phyloP scores from a whole-genome alignment of 2,329 filamentous ascomycete genomes.

The Orbilia blumenaviensis region DNA sequence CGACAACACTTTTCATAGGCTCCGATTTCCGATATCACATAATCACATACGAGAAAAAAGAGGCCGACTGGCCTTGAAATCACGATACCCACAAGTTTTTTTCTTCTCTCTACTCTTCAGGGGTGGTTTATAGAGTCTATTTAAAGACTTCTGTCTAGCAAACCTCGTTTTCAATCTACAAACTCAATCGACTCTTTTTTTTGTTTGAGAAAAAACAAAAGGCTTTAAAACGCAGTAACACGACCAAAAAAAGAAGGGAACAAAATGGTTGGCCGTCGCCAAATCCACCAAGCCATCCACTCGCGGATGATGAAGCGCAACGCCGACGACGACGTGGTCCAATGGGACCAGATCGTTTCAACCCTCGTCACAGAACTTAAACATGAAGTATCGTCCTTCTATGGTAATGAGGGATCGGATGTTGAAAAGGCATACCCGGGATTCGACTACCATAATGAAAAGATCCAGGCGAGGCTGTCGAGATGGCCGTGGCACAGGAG shows the following conservation, averaged over 20 bases:
- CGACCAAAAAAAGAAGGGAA: not conserved
- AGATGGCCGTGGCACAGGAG: constrained; percentile 55
- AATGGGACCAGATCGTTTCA: constrained; percentile 53
- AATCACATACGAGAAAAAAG: too few relatives aligned
- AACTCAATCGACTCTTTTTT: not conserved
- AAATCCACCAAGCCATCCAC: constrained; percentile 53
- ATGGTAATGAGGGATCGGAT: constrained; percentile 55
- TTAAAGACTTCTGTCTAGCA: not conserved
- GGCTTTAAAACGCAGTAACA: not conserved
- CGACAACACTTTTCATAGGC: constrained; percentile 39
- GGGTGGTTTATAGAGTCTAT: not conserved
- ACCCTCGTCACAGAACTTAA: constrained; percentile 56
- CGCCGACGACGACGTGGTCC: constrained; percentile 53
- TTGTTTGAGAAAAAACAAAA: too few relatives aligned
- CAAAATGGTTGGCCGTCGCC: constrained; percentile 51
- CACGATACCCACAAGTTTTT: not conserved
- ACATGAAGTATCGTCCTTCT: constrained; percentile 55
- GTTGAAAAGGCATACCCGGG: constrained; percentile 55
- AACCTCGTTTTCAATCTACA: not conserved
- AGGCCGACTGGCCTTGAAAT: constrained; percentile 5
- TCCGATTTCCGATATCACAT: constrained; percentile 10
- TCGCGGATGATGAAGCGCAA: constrained; percentile 54
- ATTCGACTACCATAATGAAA: constrained; percentile 55
- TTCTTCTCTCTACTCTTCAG: not conserved
- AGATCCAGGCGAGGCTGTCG: constrained; percentile 54